Base-by-base conservation (phyloP, 2,329 filamentous ascomycete genomes). In the Podosphaera fusca region DNA sequence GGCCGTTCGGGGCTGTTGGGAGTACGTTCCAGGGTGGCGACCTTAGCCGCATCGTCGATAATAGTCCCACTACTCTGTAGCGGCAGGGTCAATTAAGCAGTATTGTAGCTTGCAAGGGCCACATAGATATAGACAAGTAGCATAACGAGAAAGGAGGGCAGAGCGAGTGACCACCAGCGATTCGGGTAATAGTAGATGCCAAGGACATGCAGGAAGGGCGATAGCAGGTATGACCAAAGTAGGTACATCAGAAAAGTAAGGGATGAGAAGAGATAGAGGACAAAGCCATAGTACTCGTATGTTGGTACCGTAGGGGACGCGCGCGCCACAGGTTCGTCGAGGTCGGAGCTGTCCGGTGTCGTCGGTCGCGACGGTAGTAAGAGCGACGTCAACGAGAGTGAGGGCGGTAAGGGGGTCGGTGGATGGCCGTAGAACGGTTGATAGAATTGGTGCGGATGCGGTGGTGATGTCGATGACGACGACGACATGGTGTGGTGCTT, bases 281-380 rank as follows among this genome's bases (percentile, higher is more conserved):
- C 90, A 71, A 98, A 98, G 68, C 92, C 92, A 69, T 96, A 96
- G 78, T 96, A 98, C 69, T 98, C 92, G 72, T 98, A 96, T 0
- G 92, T 98, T n/a, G 92, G 92, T 2, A 98, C 89, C 67, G 92
- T 88, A 1, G 92, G 92, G 56, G 84, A 84, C 1, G 88, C 89
- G 57, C 87, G 84, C 4, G 89, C 87, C 21, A 95, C 80, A 46
- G 55, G 55, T 34, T 77, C 80, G 64, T 96, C 90, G 89, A n/a
- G n/a, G n/a, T n/a, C n/a, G n/a, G n/a, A n/a, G n/a, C n/a, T n/a
- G n/a, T n/a, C n/a, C n/a, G n/a, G n/a, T n/a, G n/a, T 77, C 80
- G 64, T 96, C 90, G 89, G 90, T n/a, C 89, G 79, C 33, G 87
- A 94, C 2, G 87, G 87, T 1, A 89, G 85, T 6, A 96, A 78